phyloP scores from a whole-genome alignment of 2,329 filamentous ascomycete species.

The Onygenales sp. region DNA sequence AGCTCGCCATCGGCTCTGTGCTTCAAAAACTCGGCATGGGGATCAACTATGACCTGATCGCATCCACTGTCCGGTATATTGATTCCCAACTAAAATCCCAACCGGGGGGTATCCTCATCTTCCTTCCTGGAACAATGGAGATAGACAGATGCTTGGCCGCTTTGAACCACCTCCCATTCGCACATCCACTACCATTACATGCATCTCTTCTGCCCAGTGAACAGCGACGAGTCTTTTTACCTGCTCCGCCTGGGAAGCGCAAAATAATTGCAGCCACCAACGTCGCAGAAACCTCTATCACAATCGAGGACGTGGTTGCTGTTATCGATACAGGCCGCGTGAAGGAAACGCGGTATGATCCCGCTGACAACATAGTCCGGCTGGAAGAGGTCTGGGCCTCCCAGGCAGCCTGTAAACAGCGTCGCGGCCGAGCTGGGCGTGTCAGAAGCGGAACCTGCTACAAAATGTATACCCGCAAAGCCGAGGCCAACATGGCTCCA shows the following conservation, averaged over 20 bases:
- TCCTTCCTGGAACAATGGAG: conserved; percentile 83
- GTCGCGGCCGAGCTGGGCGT: conserved; percentile 84
- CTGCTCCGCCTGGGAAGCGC: conserved; percentile 65
- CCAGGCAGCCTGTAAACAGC: conserved; percentile 84
- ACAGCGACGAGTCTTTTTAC: conserved; percentile 76
- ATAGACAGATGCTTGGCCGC: conserved; percentile 71
- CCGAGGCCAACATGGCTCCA: conserved; percentile 75
- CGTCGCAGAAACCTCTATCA: conserved; percentile 96
- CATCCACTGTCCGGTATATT: conserved; percentile 69
- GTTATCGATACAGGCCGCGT: conserved; percentile 93
- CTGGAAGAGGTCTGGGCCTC: conserved; percentile 95
- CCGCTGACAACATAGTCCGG: conserved; percentile 85
- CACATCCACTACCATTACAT: conserved; percentile 80
- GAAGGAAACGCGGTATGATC: conserved; percentile 92
- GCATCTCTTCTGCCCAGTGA: conserved; percentile 83
- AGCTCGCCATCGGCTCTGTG: conserved; percentile 49
- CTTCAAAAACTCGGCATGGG: conserved; percentile 67
- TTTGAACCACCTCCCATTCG: conserved; percentile 53
- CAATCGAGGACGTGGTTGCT: conserved; percentile 92
- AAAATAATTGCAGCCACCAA: conserved; percentile 95
- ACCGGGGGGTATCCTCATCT: conserved; percentile 86
- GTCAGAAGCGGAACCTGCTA: conserved; percentile 87
- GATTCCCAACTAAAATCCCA: conserved; percentile 64
- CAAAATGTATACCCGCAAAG: conserved; percentile 82
- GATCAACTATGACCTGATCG: conserved; percentile 85